Percentiles rank a stretch among this genome's conserved stretches.
Evolutionary conservation across 176 grass and related monocot genomes (phyloP).

Genomic region (Aechmea fasciata): DNA sequence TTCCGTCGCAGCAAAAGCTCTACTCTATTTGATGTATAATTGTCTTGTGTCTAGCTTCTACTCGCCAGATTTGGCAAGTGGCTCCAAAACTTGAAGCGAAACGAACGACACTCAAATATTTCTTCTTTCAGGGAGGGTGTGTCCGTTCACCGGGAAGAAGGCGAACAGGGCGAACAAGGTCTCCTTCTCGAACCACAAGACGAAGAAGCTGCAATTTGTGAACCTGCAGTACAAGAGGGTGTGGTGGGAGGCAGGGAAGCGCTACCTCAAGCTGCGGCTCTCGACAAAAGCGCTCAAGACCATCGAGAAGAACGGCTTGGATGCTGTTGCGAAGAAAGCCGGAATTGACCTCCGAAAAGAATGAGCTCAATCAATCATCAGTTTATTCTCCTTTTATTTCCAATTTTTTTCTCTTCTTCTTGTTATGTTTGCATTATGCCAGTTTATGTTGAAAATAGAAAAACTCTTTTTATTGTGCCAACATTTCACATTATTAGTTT

Average conservation of each 20-base stretch:
- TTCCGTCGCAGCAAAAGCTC: too few relatives aligned
- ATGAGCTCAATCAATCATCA: slow-evolving; percentile 6
- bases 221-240: slow-evolving; percentile 90
- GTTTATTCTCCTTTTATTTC: not conserved
- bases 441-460: not conserved
- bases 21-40: too few relatives aligned
- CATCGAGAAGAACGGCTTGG: slow-evolving; percentile 86
- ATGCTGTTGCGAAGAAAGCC: slow-evolving; percentile 76
- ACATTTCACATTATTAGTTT: too few relatives aligned
- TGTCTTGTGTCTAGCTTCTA: not conserved
- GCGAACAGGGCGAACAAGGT: slow-evolving; percentile 74
- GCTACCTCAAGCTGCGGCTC: slow-evolving; percentile 64
- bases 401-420: not conserved
- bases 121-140: slow-evolving; percentile 48
- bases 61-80: not conserved
- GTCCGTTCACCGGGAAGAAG: slow-evolving; percentile 72
- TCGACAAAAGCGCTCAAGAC: slow-evolving; percentile 82
- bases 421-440: not conserved
- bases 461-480: too few relatives aligned
- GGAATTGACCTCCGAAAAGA: slow-evolving; percentile 74
- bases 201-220: slow-evolving; percentile 87
- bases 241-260: slow-evolving; percentile 84
- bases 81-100: too few relatives aligned
- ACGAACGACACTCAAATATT: not conserved
- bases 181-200: slow-evolving; percentile 84